Evolutionary conservation across 257 asterid genomes (phyloP), one percentile per base, ranked within the genome.

Genomic region (Echium plantagineum): DNA sequence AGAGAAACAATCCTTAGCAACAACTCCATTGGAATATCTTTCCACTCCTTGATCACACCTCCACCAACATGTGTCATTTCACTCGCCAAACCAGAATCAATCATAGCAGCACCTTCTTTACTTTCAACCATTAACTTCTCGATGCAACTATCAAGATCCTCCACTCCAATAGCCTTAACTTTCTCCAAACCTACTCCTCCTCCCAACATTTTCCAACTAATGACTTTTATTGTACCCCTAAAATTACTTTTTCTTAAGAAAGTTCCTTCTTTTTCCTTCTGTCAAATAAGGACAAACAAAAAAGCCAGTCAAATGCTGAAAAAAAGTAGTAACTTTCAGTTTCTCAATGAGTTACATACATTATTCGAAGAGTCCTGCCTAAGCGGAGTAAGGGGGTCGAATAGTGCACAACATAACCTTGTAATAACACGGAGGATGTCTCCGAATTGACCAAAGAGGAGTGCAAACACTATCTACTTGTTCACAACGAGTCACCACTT

Each of bases 1-100:
- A 88, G 81, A 5, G 87, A 75, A 52, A 83, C 71, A 72, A 91
- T 86, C 85, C 95, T 81, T 71, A 84, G 63, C 79, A 91, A 71
- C 65, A 91, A 72, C 83, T 91, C 98, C 66, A 74, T 80, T 0
- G 98, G 98, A 32, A 88, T 88, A 71, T 91, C 97, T 59, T 91
- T 91, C 98, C 98, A 91, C 80, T 86, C 96, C 21, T 75, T 74
- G 55, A 79, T 76, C 82, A 67, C 53, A 47, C 75, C 81, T n/a
- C 82, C 91, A 69, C 73, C 78, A 12, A 70, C 76, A n/a, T 71
- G 74, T 16, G 66, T 77, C 68, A 74, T 71, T 66, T 73, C 69
- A 55, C 77, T 42, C 19, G 46, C 61, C 30, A 38, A 72, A 54
- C 66, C 77, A 18, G 68, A 51, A 19, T 47, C 64, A 48, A 13